A percentile compares a stretch with the other conserved stretches of the same genome.
phyloP scores from a whole-genome alignment of 2,329 filamentous ascomycete genomes.

The Cladosporium sp. region DNA sequence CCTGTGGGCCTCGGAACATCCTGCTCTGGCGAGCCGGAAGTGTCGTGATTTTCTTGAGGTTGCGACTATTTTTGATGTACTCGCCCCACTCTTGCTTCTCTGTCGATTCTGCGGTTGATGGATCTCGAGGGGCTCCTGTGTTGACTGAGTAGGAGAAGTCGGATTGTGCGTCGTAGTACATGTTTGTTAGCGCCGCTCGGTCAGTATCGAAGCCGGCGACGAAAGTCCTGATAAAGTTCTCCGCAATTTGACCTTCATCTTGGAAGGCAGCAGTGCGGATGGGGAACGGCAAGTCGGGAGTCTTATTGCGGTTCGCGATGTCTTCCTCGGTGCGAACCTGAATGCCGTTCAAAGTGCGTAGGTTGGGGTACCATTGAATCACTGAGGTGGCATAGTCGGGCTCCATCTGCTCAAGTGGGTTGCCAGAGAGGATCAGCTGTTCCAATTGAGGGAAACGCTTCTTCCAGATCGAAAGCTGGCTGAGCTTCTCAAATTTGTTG shows the following conservation, averaged over 20 bases:
- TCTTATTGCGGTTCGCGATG: conserved; percentile 57
- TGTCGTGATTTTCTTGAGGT: conserved; percentile 69
- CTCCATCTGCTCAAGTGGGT: conserved; percentile 61
- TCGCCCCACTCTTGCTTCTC: conserved; percentile 64
- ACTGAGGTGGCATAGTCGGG: conserved; percentile 65
- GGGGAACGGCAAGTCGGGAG: conserved; percentile 59
- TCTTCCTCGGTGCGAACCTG: conserved; percentile 73
- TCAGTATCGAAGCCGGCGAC: conserved; percentile 73
- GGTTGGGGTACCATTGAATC: conserved; percentile 77
- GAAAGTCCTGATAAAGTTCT: conserved; percentile 73
- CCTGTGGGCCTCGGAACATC: conserved; percentile 62
- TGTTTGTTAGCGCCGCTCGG: conserved; percentile 60
- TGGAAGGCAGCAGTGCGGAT: conserved; percentile 68
- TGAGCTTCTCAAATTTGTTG: conserved; percentile 72
- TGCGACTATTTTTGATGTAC: conserved; percentile 77
- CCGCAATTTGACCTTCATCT: conserved; percentile 72
- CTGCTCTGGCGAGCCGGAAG: conserved; percentile 63
- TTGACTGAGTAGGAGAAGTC: conserved; percentile 76
- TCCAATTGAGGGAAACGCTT: conserved; percentile 76
- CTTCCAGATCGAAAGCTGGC: conserved; percentile 72
- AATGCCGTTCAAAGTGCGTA: conserved; percentile 73
- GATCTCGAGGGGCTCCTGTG: conserved; percentile 56
- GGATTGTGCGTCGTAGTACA: conserved; percentile 74
- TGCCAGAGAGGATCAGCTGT: conserved; percentile 75
- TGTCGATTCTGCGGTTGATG: conserved; percentile 35